Evolutionary conservation across 2,329 filamentous ascomycete genomes (phyloP).

Genomic region (Botrytis aclada): DNA sequence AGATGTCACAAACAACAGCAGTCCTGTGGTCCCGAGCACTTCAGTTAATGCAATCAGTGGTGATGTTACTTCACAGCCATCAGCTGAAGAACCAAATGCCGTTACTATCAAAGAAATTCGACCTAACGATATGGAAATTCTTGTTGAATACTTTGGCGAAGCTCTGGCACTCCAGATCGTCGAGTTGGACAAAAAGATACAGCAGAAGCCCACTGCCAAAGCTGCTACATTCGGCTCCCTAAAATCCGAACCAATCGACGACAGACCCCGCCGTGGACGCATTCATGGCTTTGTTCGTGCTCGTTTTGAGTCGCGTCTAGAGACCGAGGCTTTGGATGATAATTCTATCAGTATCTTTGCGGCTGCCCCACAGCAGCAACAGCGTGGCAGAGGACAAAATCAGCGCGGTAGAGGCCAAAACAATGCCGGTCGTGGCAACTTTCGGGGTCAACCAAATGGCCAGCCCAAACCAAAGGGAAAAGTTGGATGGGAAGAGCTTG

Average conservation of each 20-base stretch:
- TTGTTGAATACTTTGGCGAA: slow-evolving; percentile 50
- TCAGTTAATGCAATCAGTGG: neutral
- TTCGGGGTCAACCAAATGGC: slow-evolving; percentile 22
- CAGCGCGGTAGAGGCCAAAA: slow-evolving; percentile 21
- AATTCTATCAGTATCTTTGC: slow-evolving; percentile 58
- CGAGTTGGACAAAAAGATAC: slow-evolving; percentile 52
- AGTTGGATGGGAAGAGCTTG: slow-evolving; percentile 61
- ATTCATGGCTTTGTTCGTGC: slow-evolving; percentile 58
- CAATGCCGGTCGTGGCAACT: slow-evolving; percentile 17
- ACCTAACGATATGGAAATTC: slow-evolving; percentile 44
- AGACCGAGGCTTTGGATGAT: slow-evolving; percentile 58
- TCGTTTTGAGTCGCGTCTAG: slow-evolving; percentile 61
- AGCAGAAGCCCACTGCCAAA: slow-evolving; percentile 53
- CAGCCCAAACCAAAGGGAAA: slow-evolving; percentile 40
- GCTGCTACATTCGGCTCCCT: slow-evolving; percentile 53
- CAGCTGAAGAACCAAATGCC: neutral
- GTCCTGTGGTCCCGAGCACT: neutral
- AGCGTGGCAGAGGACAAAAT: slow-evolving; percentile 18
- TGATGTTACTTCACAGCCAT: slow-evolving; percentile 3
- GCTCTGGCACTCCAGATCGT: slow-evolving; percentile 50
- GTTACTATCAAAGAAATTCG: slow-evolving; percentile 37
- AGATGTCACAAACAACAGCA: neutral
- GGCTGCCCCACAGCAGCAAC: slow-evolving; percentile 35
- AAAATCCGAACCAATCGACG: slow-evolving; percentile 51
- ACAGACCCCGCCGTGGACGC: slow-evolving; percentile 59